A percentile compares a stretch with the other conserved stretches of the same genome.
Evolutionary conservation across 169 alveolate genomes (phyloP).

Genomic region (Eimeria nieschulzi): DNA sequence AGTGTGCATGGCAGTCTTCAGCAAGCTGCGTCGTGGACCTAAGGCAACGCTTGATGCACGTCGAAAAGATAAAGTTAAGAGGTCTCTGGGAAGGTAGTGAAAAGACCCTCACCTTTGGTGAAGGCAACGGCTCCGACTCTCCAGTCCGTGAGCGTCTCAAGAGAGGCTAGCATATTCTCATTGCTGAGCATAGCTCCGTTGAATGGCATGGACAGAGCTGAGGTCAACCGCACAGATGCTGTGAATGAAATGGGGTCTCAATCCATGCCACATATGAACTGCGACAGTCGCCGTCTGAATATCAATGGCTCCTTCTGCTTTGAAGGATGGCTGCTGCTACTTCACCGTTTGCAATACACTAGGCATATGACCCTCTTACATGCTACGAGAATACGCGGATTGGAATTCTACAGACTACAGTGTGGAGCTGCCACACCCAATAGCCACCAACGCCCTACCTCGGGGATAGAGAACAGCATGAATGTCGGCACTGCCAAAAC

Average conservation of each 20-base stretch:
- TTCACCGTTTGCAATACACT: no score
- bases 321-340: no score
- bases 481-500: slow-evolving; percentile 22
- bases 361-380: no score
- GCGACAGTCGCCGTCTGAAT: background rate
- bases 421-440: background rate
- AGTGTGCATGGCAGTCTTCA: no score
- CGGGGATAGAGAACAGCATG: slow-evolving; percentile 49
- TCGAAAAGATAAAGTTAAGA: no score
- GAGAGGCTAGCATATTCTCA: slow-evolving; percentile 50
- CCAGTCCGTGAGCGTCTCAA: slow-evolving; percentile 53
- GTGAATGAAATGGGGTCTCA: background rate
- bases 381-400: no score
- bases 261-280: background rate
- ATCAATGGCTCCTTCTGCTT: no score
- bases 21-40: no score
- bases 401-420: background rate
- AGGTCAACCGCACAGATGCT: background rate
- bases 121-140: slow-evolving; percentile 32
- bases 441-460: background rate
- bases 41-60: no score
- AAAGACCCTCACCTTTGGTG: slow-evolving; percentile 2
- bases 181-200: slow-evolving; percentile 46
- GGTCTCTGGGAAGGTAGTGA: background rate
- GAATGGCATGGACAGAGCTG: slow-evolving; percentile 56